Evolutionary conservation across 1,139 yeast genomes (phyloP).

Genomic region (Nematodospora anomalae): DNA sequence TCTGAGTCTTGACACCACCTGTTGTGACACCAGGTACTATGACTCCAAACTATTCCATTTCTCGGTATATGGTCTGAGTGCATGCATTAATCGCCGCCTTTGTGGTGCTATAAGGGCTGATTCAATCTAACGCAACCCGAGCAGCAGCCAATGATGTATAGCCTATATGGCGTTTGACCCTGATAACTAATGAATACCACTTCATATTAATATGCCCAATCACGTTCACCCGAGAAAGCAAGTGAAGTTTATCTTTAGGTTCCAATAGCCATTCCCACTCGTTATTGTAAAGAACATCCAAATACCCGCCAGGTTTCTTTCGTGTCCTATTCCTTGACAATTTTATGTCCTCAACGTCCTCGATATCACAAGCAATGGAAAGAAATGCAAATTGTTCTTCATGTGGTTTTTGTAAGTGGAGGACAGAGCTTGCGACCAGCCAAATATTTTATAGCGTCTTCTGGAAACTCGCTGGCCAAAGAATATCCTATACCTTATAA

Average conservation of each 20-base stretch:
- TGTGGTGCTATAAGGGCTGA: conserved; percentile 33
- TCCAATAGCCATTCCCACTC: conserved; percentile 33
- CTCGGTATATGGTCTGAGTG: conserved; percentile 62
- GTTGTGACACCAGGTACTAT: conserved; percentile 39
- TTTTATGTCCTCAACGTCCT: conserved; percentile 29
- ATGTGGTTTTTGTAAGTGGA: conserved; percentile 29
- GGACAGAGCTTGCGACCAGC: conserved; percentile 31
- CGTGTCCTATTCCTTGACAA: conserved; percentile 22
- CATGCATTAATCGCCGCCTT: conserved; percentile 75
- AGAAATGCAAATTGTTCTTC: conserved; percentile 28
- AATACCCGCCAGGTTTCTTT: conserved; percentile 27
- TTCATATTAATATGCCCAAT: conserved; percentile 41
- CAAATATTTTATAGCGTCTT: conserved; percentile 37
- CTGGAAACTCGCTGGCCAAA: conserved; percentile 28
- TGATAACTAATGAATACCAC: conserved; percentile 32
- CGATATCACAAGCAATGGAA: conserved; percentile 35
- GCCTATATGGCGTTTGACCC: conserved; percentile 35
- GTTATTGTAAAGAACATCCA: conserved; percentile 36
- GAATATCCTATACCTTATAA: conserved; percentile 43
- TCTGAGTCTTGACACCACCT: conserved; percentile 41
- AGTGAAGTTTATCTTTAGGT: conserved; percentile 25
- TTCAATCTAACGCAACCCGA: conserved; percentile 38
- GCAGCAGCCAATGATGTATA: conserved; percentile 40
- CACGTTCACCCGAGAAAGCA: conserved; percentile 34
- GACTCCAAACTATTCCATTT: conserved; percentile 48